Conservation (phyloP, 2,329 filamentous ascomycete genomes). For the Capronia epimyces region DNA sequence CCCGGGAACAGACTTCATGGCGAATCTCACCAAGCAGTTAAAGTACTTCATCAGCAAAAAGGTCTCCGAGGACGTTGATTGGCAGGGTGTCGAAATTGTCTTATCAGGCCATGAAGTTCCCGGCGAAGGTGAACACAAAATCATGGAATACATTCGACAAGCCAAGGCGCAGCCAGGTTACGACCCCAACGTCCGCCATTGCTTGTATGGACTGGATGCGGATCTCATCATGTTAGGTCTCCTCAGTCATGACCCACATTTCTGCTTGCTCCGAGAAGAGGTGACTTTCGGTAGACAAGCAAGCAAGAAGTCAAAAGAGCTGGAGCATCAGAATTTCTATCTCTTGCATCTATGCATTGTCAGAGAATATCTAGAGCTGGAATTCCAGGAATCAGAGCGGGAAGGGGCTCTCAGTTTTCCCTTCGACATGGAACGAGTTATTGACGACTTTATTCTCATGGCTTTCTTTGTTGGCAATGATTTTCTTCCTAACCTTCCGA, state of each 20-base stretch:
- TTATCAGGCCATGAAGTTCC: constrained; percentile 96
- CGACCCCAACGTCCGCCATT: constrained; percentile 89
- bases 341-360: constrained; percentile 96
- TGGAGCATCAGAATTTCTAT: constrained; percentile 98
- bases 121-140: constrained; percentile 97
- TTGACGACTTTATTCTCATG: constrained; percentile 99
- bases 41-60: constrained; percentile 99
- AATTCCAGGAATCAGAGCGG: constrained; percentile 86
- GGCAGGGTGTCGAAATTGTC: constrained; percentile 94
- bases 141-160: constrained; percentile 99
- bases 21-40: constrained; percentile 84
- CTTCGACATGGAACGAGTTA: constrained; percentile 92
- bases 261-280: constrained; percentile 92
- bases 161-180: constrained; percentile 93
- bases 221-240: constrained; percentile 98
- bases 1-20: constrained; percentile 94
- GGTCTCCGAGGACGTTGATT: constrained; percentile 91
- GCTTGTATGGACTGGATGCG: constrained; percentile 92
- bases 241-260: constrained; percentile 95
- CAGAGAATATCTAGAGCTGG: constrained; percentile 90
- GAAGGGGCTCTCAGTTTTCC: constrained; percentile 65
- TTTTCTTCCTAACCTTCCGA: constrained; percentile 93
- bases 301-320: constrained; percentile 85
- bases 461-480: constrained; percentile 99
- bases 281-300: constrained; percentile 90